Conservation (phyloP, 2,329 filamentous ascomycete genomes). For the Ilyonectria sp. region DNA sequence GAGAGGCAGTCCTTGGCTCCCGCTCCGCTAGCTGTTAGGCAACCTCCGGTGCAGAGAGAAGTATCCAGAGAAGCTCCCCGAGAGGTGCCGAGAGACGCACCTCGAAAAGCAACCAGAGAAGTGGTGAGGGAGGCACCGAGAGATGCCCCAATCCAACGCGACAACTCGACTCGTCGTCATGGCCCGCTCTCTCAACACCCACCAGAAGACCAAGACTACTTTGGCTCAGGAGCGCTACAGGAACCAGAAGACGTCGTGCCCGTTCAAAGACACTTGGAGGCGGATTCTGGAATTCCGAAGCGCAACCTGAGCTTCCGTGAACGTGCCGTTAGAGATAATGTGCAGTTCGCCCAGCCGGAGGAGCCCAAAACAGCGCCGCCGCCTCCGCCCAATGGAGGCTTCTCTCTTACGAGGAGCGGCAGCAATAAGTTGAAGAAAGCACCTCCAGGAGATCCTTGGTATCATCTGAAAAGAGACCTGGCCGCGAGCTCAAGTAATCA, state of each 20-base stretch:
- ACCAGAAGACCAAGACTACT: constrained; percentile 38
- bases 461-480: constrained; percentile 38
- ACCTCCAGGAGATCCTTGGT: constrained; percentile 67
- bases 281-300: constrained; percentile 59
- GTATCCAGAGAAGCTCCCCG: constrained; percentile 30
- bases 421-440: constrained; percentile 74
- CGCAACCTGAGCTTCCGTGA: constrained; percentile 75
- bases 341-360: constrained; percentile 52
- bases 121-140: constrained; percentile 12
- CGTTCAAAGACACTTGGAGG: constrained; percentile 37
- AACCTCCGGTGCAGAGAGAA: constrained; percentile 34
- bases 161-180: constrained; percentile 37
- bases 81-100: constrained; percentile 34
- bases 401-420: constrained; percentile 62
- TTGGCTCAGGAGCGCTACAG: constrained; percentile 41
- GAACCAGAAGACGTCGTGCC: constrained; percentile 38
- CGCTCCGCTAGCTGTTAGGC: constrained; percentile 34
- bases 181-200: constrained; percentile 40
- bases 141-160: constrained; percentile 35
- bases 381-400: constrained; percentile 51
- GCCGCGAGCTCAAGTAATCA: constrained; percentile 17
- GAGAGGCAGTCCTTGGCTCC: constrained; percentile 36
- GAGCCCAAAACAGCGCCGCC: constrained; percentile 47
- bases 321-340: constrained; percentile 64
- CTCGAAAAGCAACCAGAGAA: constrained; percentile 24